phyloP scores from a whole-genome alignment of 768 basidiomycete genomes.

The Rhizopogon rudus region DNA sequence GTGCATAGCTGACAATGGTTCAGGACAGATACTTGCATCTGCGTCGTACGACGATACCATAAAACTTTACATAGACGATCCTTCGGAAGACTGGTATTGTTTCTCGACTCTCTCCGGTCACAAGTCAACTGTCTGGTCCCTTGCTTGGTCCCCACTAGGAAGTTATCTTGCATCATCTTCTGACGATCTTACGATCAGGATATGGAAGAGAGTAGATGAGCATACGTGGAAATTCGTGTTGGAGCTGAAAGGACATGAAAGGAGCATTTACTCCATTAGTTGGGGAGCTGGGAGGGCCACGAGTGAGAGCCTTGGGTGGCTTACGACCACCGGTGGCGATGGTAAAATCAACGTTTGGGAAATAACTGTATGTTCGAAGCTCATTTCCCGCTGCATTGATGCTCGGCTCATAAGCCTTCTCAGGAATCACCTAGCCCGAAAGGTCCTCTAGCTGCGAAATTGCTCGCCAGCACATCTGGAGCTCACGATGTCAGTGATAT shows the following conservation, averaged over 20 bases:
- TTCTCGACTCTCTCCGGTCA: constrained; percentile 81
- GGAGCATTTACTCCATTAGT: constrained; percentile 76
- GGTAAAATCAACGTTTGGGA: constrained; percentile 82
- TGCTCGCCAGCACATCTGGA: constrained; percentile 53
- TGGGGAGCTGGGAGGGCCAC: constrained; percentile 50
- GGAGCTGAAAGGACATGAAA: constrained; percentile 58
- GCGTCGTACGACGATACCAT: constrained; percentile 97
- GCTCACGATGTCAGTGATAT: constrained; percentile 85
- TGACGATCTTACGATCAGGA: constrained; percentile 76
- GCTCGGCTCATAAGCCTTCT: neutral
- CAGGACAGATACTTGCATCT: constrained; percentile 83
- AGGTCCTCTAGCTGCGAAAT: constrained; percentile 27
- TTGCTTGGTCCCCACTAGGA: constrained; percentile 77
- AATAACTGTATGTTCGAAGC: constrained; percentile 42
- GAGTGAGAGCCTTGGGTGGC: constrained; percentile 57
- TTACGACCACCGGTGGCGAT: constrained; percentile 85
- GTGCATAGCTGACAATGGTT: constrained; percentile 11
- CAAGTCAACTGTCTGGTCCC: constrained; percentile 85
- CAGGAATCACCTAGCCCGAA: constrained; percentile 5
- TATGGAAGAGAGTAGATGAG: constrained; percentile 71
- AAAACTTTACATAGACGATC: constrained; percentile 90
- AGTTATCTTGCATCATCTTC: constrained; percentile 83
- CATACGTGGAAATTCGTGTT: constrained; percentile 61
- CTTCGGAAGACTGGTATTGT: constrained; percentile 90
- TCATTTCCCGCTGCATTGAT: neutral